phyloP scores from a whole-genome alignment of 2,329 filamentous ascomycete genomes.

The Colletotrichum sp. region DNA sequence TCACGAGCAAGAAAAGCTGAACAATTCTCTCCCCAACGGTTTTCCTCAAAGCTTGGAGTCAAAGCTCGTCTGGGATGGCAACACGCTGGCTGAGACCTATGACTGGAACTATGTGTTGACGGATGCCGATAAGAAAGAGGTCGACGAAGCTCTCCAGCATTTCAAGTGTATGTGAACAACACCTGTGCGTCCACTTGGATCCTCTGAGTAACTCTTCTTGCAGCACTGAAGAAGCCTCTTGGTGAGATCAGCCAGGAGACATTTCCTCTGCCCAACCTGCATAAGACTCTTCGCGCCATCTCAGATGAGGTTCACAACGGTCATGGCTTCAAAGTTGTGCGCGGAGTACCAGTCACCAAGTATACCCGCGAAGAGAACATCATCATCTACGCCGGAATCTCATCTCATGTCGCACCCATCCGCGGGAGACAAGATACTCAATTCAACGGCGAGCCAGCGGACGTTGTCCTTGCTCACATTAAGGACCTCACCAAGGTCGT shows the following conservation, averaged over 20 bases:
- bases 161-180: conserved; percentile 12
- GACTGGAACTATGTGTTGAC: conserved; percentile 60
- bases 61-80: conserved; percentile 63
- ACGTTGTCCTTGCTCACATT: conserved; percentile 64
- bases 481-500: conserved; percentile 58
- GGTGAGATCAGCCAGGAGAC: conserved; percentile 41
- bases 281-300: conserved; percentile 52
- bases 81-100: conserved; percentile 49
- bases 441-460: conserved; percentile 48
- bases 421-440: conserved; percentile 58
- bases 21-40: conserved; percentile 48
- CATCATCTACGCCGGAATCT: conserved; percentile 64
- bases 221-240: background rate
- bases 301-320: conserved; percentile 62
- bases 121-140: conserved; percentile 52
- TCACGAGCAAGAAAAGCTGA: conserved; percentile 42
- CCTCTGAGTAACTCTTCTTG: background rate
- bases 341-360: conserved; percentile 58
- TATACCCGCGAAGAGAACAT: conserved; percentile 62
- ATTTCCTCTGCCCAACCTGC: conserved; percentile 61
- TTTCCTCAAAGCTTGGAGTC: conserved; percentile 55
- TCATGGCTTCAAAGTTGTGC: conserved; percentile 66
- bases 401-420: conserved; percentile 59
- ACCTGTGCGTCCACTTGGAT: no score
- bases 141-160: conserved; percentile 30